phyloP scores from a whole-genome alignment of 2,329 filamentous ascomycete species.

The Curvularia verruculosa region DNA sequence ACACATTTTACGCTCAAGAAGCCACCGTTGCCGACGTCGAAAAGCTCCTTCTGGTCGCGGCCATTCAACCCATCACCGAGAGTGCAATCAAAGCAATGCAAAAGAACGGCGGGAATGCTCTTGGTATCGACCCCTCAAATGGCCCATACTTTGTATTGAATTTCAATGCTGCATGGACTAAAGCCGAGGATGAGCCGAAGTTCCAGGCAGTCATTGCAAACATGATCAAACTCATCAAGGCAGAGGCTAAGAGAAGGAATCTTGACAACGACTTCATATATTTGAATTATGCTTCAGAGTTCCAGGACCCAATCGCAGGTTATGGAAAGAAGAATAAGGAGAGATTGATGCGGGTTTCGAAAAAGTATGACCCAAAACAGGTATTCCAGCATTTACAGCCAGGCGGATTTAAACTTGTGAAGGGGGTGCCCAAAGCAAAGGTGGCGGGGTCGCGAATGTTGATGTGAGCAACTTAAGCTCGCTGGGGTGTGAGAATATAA shows the following conservation, averaged over 20 bases:
- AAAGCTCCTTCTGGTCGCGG: slow-evolving; percentile 24
- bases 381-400: slow-evolving; percentile 51
- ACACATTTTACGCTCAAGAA: slow-evolving; percentile 21
- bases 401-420: slow-evolving; percentile 49
- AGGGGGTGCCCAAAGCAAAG: slow-evolving; percentile 6
- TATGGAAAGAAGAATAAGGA: slow-evolving; percentile 46
- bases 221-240: slow-evolving; percentile 10
- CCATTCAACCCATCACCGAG: slow-evolving; percentile 23
- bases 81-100: slow-evolving; percentile 17
- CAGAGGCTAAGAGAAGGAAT: slow-evolving; percentile 12
- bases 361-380: slow-evolving; percentile 48
- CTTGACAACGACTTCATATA: slow-evolving; percentile 22
- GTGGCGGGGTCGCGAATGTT: neutral
- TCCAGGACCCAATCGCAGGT: slow-evolving; percentile 49
- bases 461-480: too few species aligned
- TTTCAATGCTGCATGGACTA: slow-evolving; percentile 19
- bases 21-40: slow-evolving; percentile 22
- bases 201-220: slow-evolving; percentile 16
- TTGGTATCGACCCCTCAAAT: slow-evolving; percentile 25
- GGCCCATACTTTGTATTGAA: slow-evolving; percentile 26
- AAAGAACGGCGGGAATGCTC: slow-evolving; percentile 33
- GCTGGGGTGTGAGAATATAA: neutral
- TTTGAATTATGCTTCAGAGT: slow-evolving; percentile 31
- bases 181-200: slow-evolving; percentile 14
- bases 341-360: slow-evolving; percentile 39